A percentile compares a stretch with the other conserved stretches of the same genome.
These are phyloP conservation scores for Xylaria castorea DNA, from an alignment of 495 filamentous ascomycete species.

Conservation along the genomic window DNA sequence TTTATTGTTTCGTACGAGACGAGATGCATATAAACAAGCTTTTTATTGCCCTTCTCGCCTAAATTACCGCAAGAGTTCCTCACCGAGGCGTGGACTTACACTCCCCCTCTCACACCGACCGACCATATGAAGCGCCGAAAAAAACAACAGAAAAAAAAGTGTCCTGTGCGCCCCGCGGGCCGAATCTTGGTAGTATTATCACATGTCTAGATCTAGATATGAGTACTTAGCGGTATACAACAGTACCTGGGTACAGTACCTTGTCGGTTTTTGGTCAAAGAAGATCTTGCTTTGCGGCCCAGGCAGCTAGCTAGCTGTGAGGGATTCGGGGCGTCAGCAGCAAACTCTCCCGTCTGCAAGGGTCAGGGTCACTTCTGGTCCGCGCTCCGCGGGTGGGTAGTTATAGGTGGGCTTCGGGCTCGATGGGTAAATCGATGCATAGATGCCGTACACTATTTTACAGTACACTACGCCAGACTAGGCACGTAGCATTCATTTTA, in stretches of 20 bases:
- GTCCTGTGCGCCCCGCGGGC: background rate
- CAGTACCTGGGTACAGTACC: background rate
- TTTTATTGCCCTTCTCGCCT: background rate
- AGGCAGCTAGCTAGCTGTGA: background rate
- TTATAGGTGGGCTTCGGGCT: background rate
- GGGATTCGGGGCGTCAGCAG: background rate
- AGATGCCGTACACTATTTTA: constrained; percentile 2
- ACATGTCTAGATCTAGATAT: background rate
- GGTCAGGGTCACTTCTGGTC: constrained; percentile 15
- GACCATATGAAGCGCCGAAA: background rate
- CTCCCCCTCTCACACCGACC: background rate
- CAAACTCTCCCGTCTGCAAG: background rate
- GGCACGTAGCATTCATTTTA: constrained; percentile 14
- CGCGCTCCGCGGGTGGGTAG: constrained; percentile 16
- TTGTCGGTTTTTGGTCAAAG: background rate
- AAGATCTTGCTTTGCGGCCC: constrained; percentile 1
- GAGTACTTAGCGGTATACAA: background rate
- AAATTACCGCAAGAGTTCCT: background rate
- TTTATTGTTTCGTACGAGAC: background rate
- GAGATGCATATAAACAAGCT: background rate
- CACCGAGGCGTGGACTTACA: background rate
- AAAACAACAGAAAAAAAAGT: no score
- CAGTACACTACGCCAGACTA: constrained; percentile 1
- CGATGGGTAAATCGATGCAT: background rate
- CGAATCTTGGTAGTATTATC: background rate